These are phyloP conservation scores for Letharia columbiana DNA, from an alignment of 495 filamentous ascomycete genomes.

Conservation along the genomic window DNA sequence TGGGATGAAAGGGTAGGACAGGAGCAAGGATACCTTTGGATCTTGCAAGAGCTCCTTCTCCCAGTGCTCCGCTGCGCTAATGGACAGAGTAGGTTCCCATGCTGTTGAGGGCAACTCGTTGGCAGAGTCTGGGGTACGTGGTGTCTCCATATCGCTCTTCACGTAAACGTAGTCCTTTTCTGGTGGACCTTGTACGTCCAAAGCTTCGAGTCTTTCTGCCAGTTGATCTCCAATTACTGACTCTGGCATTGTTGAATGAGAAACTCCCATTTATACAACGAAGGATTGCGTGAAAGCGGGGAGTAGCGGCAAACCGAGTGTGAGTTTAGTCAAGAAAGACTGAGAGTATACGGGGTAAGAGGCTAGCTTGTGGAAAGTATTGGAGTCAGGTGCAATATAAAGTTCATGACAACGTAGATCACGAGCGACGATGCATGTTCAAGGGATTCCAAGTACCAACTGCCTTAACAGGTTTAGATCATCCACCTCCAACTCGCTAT, in stretches of 20 bases:
- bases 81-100: conserved; percentile 33
- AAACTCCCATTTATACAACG: conserved; percentile 1
- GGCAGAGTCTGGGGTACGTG: conserved; percentile 1
- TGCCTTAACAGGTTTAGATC: background rate
- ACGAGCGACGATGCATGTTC: background rate
- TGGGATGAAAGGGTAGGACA: background rate
- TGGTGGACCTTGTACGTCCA: conserved; percentile 4
- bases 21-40: conserved; percentile 43
- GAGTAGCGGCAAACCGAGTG: background rate
- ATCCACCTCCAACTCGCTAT: background rate
- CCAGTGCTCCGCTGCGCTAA: conserved; percentile 44
- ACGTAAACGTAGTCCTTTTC: conserved; percentile 46
- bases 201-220: conserved; percentile 12
- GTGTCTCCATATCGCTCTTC: conserved; percentile 20
- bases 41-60: conserved; percentile 53
- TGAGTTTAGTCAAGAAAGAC: background rate
- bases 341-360: too few relatives aligned
- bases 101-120: conserved; percentile 8
- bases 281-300: background rate
- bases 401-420: background rate
- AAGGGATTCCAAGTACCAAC: background rate
- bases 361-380: too few relatives aligned
- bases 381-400: background rate
- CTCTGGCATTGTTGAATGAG: conserved; percentile 13
- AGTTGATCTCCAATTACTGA: conserved; percentile 8